These are phyloP conservation scores for Cyberlindnera americana DNA, from an alignment of 805 yeast genomes.

Conservation along the genomic window DNA sequence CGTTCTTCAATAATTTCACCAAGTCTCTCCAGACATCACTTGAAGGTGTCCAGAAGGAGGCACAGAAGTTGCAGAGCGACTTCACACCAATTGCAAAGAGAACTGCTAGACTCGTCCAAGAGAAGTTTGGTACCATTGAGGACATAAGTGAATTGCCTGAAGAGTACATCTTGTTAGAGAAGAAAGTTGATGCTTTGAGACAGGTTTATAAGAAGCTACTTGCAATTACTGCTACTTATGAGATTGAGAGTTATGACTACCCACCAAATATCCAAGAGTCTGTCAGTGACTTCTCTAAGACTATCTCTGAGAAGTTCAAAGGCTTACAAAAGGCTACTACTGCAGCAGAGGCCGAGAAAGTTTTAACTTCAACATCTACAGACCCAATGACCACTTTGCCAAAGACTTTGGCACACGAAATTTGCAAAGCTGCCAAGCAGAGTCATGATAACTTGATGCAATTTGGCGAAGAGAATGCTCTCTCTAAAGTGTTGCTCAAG, in stretches of 20 bases:
- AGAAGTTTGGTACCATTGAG: slow-evolving; percentile 61
- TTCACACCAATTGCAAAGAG: slow-evolving; percentile 56
- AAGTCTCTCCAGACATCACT: slow-evolving; percentile 24
- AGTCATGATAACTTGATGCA: slow-evolving; percentile 43
- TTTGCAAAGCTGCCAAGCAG: slow-evolving; percentile 51
- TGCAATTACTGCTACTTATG: slow-evolving; percentile 59
- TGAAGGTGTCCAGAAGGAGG: slow-evolving; percentile 35
- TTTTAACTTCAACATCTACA: slow-evolving; percentile 36
- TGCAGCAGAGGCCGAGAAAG: slow-evolving; percentile 63
- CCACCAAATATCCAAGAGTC: slow-evolving; percentile 78
- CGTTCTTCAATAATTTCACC: slow-evolving; percentile 27
- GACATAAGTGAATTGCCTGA: slow-evolving; percentile 71
- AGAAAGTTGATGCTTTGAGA: slow-evolving; percentile 61
- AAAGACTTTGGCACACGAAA: slow-evolving; percentile 71
- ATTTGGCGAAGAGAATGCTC: slow-evolving; percentile 27
- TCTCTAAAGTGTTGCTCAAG: slow-evolving; percentile 34
- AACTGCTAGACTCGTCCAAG: slow-evolving; percentile 56
- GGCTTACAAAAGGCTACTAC: slow-evolving; percentile 62
- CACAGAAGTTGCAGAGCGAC: slow-evolving; percentile 37
- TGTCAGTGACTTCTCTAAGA: slow-evolving; percentile 55
- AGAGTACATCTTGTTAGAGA: slow-evolving; percentile 66
- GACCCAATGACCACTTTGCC: slow-evolving; percentile 37
- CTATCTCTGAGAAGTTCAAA: slow-evolving; percentile 50
- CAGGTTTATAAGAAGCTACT: slow-evolving; percentile 51
- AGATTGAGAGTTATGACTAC: slow-evolving; percentile 73